Base-by-base conservation (phyloP, 2,329 filamentous ascomycete genomes). In the Rosellinia necatrix region DNA sequence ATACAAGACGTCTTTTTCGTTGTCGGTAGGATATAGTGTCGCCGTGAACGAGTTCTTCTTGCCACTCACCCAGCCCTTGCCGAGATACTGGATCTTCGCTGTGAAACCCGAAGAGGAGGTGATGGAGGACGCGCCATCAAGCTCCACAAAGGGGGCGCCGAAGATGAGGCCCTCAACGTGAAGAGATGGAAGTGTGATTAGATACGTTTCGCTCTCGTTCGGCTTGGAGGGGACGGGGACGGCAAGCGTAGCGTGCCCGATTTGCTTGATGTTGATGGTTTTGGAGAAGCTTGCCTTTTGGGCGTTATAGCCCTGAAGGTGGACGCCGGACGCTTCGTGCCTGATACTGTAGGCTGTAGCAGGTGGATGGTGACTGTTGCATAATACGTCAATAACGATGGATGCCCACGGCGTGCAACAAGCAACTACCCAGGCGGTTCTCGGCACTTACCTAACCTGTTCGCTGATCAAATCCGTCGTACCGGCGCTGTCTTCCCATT, bases 231-330 rank as follows among this genome's bases (percentile, higher is more conserved):
- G 68, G 49, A 70, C 65, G 41, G 81, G 80, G n/a, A 83, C 67
- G 29, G 75, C 73, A n/a, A 81, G 64, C 1, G 81, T 65, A 6
- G 78, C 77, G 46, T 81, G 78, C 2, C 79, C 79, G 27, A 80
- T 70, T 68, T 81, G 79, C 17, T 75, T 75, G 58, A 81, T 77
- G 29, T 80, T 75, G 51, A 81, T 75, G 35, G 71, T 74, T 52
- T 78, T 77, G 38, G 74, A 74, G 58, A 82, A 82, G 0, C 75
- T 78, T 68, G 80, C 81, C 64, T 81, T 79, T 8, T 81, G 78
- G 6, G 78, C 72, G 9, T 79, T 79, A 44, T 81, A 81, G 3
- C 79, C 79, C 58, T 80, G 74, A 3, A 78, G 75, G 15, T 77
- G 73, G 13, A 81, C 75, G 8, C 76, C 74, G 50, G 77, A 70